These are phyloP conservation scores for Eragrostis curvula DNA, from an alignment of 176 grass and related monocot species.

Conservation along the genomic window DNA sequence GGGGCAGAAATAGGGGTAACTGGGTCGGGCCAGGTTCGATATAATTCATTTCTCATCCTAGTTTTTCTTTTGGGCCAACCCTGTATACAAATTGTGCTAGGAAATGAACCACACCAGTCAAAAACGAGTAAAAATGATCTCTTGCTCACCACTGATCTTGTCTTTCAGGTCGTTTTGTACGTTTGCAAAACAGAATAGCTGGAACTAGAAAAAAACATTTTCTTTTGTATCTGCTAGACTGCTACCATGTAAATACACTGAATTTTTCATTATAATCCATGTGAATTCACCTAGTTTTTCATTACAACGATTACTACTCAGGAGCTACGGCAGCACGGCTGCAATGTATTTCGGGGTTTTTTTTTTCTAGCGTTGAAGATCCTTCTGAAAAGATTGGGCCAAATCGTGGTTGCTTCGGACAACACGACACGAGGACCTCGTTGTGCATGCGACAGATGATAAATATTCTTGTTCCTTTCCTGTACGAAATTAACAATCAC, in stretches of 20 bases:
- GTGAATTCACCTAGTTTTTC: neutral
- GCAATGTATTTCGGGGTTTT: neutral
- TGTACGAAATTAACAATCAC: neutral
- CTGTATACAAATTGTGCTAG: neutral
- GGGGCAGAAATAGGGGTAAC: conserved; percentile 13
- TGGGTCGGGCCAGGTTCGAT: neutral
- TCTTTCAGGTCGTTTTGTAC: neutral
- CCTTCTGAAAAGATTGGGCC: neutral
- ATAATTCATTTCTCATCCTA: neutral
- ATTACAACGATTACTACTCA: neutral
- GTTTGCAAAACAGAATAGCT: conserved; percentile 27
- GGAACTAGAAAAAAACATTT: neutral
- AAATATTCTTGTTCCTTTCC: neutral
- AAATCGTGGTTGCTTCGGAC: neutral
- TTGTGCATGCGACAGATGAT: conserved; percentile 20
- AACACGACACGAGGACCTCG: neutral
- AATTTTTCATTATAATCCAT: neutral
- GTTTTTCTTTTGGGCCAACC: neutral
- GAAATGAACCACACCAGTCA: neutral
- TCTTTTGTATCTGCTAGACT: neutral
- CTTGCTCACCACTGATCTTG: neutral
- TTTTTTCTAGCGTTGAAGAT: too few species aligned
- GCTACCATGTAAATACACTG: too few species aligned
- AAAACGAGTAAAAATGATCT: neutral
- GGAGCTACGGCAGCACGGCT: too few species aligned